Evolutionary conservation across 257 asterid species (phyloP), one percentile per base, ranked within the genome.

Genomic region (Haberlea rhodopensis): DNA sequence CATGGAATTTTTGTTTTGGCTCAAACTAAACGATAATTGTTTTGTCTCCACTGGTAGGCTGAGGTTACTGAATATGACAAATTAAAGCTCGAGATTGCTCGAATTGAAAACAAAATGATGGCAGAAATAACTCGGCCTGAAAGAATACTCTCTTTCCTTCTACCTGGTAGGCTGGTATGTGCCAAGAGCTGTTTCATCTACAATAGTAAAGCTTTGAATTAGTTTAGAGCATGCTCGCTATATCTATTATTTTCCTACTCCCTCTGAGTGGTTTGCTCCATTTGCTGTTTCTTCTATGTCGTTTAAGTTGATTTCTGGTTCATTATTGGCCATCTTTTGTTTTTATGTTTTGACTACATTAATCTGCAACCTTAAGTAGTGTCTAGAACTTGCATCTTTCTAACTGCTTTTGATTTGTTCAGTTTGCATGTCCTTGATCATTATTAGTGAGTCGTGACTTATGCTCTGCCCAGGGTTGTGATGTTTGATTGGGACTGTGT

Each of bases 121-220:
- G 84, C 85, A 32, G 94, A 84, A 80, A 90, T 90, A 75, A 87
- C 89, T 22, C 80, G 81, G 65, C 95, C 99, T 58, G 97, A 90
- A 78, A 82, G 84, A 81, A 78, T 94, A 70, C 91, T 94, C 77
- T 85, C 87, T 63, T 90, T 81, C 71, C 96, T 94, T 75, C 82
- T 73, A 63, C 94, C 99, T 53, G 97, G 99, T 57, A 85, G 97
- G 73, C 97, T 94, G 97, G 97, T 92, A 81, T 40, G 92, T 76
- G 48, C 40, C 21, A 16, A 63, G 61, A 60, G 53, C 32, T 45
- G 37, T 16, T 11, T 75, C 9, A 16, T 29, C 57, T 26, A n/a
- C 8, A 5, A 45, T 43, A 23, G 18, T 13, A 40, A 34, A 40
- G 46, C 3, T 54, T 46, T 40, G 6, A 43, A 49, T 16, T 65